Evolutionary conservation across 75 land plant species (phyloP), one percentile per base, ranked within the genome.

Genomic region (Cunninghamia lanceolata): DNA sequence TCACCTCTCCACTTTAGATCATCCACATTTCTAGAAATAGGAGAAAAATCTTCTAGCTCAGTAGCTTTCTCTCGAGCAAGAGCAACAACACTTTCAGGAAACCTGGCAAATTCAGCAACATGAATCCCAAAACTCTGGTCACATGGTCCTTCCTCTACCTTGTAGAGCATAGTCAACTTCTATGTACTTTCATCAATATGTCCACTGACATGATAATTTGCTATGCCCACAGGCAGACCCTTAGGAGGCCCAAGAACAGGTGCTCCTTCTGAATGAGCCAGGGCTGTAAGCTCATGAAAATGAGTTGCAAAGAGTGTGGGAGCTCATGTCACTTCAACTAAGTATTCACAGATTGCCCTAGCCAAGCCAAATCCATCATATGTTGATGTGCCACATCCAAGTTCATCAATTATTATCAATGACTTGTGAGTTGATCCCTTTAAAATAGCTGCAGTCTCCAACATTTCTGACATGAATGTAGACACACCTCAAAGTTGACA

Each of bases 51-150:
- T 93, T 98, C 99, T 89, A 98, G 87, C 86, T 98, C 98, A 66
- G 92, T 93, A 89, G 99, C 99, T 87, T 98, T 98, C 83, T 92
- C 92, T 87, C 91, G 89, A 40, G 99, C 99, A 86, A 98, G 98
- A 7, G 86, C 88, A 8, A 98, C 95, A 79, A 98, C 99, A 83
- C 89, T 86, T 91, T 91, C 94, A 63, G 99, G 99, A 88, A 98
- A 98, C 50, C 94, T 96, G 50, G 99, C 98, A 91, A 98, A 95
- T 91, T 98, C 99, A 74, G 99, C 99, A 46, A 98, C 98, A 88
- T 98, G 99, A 87, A 98, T 98, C 28, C 99, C 99, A 91, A 98
- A 98, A 87, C 99, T 98, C 86, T 98, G 99, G 91, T 98, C 99
- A 88, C 99, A 98, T n/a, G 99, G 94, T 53, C 99, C 99, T 80